These are phyloP conservation scores for Pseudocercospora vitis DNA, from an alignment of 2,329 filamentous ascomycete genomes.

Conservation along the genomic window DNA sequence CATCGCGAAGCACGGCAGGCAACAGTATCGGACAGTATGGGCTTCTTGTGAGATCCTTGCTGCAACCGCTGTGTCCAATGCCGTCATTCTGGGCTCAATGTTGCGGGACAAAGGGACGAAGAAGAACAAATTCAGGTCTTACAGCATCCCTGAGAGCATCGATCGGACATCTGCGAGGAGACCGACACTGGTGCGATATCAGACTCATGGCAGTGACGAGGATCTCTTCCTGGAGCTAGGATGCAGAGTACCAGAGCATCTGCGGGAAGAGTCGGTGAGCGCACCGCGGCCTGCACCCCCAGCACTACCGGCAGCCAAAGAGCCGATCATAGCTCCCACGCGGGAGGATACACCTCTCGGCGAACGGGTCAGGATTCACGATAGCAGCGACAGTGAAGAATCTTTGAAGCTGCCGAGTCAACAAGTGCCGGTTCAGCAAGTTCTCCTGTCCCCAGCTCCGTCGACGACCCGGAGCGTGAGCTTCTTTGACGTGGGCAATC, in stretches of 20 bases:
- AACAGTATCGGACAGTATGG: slow-evolving; percentile 84
- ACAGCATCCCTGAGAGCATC: slow-evolving; percentile 53
- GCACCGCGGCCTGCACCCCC: slow-evolving; percentile 43
- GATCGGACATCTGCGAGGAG: slow-evolving; percentile 59
- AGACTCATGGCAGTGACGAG: slow-evolving; percentile 85
- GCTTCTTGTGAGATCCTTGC: slow-evolving; percentile 90
- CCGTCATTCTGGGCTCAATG: slow-evolving; percentile 87
- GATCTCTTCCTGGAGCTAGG: slow-evolving; percentile 82
- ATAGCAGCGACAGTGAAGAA: slow-evolving; percentile 22
- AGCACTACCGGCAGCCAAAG: slow-evolving; percentile 40
- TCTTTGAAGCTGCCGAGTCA: slow-evolving; percentile 12
- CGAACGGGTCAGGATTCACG: neutral
- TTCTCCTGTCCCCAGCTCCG: slow-evolving; percentile 23
- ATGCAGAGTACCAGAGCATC: slow-evolving; percentile 60
- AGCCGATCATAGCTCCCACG: neutral
- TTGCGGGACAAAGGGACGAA: slow-evolving; percentile 87
- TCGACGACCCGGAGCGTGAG: slow-evolving; percentile 53
- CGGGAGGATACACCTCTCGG: slow-evolving; percentile 1
- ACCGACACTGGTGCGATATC: slow-evolving; percentile 62
- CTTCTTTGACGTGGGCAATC: slow-evolving; percentile 81
- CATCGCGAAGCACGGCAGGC: slow-evolving; percentile 67
- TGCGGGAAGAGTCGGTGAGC: slow-evolving; percentile 34
- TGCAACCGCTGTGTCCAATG: slow-evolving; percentile 82
- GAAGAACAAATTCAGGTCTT: slow-evolving; percentile 74
- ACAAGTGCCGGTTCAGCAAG: slow-evolving; percentile 17